phyloP scores from a whole-genome alignment of 371 early-diverging fungal species.

The Phascolomyces articulosus region DNA sequence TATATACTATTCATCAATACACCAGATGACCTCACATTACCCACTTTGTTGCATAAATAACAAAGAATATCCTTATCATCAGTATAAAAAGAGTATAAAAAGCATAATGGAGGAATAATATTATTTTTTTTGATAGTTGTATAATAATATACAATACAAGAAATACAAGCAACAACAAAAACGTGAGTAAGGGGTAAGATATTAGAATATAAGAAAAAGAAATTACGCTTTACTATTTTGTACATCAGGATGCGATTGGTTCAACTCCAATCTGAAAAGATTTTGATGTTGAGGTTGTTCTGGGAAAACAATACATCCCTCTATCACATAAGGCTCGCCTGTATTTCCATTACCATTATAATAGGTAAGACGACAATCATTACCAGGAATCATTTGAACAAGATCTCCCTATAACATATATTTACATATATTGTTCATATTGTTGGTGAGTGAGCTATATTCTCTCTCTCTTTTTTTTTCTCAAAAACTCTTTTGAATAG shows the following conservation, averaged over 20 bases:
- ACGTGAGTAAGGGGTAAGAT: neutral
- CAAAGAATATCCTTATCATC: too few species aligned
- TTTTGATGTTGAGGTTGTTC: conserved; percentile 13
- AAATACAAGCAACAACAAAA: neutral
- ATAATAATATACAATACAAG: too few species aligned
- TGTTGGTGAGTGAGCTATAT: too few species aligned
- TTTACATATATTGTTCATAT: neutral
- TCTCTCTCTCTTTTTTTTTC: too few species aligned
- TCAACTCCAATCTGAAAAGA: conserved; percentile 12
- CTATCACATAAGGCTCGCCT: conserved; percentile 12
- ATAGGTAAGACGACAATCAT: conserved; percentile 22
- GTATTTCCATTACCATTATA: conserved; percentile 14
- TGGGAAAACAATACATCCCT: conserved; percentile 25
- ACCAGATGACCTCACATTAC: too few species aligned
- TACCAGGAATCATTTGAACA: conserved; percentile 25
- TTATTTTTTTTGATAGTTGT: too few species aligned
- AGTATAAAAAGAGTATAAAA: too few species aligned
- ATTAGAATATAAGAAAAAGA: neutral
- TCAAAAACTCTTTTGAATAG: too few species aligned
- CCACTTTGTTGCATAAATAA: too few species aligned
- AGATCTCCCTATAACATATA: conserved; percentile 22
- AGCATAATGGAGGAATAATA: too few species aligned
- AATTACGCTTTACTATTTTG: neutral
- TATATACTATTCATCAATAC: too few species aligned
- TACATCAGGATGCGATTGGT: conserved; percentile 5